Conservation (phyloP, 352 stramenopile genomes). For the Globisporangium canariense region DNA sequence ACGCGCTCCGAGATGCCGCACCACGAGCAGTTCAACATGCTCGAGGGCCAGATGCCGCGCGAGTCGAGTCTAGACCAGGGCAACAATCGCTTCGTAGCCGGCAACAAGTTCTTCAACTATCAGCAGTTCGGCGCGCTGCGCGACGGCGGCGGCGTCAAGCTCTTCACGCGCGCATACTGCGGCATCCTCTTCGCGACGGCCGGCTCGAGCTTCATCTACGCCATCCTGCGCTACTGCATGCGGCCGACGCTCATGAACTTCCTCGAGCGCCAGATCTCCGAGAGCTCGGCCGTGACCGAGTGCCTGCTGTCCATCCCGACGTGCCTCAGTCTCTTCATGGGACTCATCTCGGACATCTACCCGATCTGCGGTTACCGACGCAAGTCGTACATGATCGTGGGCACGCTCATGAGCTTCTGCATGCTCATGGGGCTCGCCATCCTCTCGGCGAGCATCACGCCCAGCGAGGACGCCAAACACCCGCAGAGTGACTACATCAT, state of each 20-base stretch:
- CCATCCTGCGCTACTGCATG: constrained; percentile 63
- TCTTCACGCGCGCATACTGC: constrained; percentile 60
- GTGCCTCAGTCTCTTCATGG: constrained; percentile 83
- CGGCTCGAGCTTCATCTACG: constrained; percentile 55
- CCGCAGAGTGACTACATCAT: constrained; percentile 16
- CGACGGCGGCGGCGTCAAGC: constrained; percentile 48
- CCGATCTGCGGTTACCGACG: constrained; percentile 84
- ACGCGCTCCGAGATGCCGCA: constrained; percentile 5
- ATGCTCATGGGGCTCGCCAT: constrained; percentile 49
- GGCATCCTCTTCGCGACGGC: constrained; percentile 54
- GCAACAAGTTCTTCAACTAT: constrained; percentile 69
- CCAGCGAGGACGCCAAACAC: constrained; percentile 24
- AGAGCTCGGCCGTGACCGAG: constrained; percentile 57
- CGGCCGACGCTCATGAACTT: constrained; percentile 68
- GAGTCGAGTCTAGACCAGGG: constrained; percentile 8
- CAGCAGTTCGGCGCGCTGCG: constrained; percentile 72
- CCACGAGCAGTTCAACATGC: constrained; percentile 14
- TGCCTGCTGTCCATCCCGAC: constrained; percentile 85
- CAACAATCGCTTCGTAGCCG: constrained; percentile 40
- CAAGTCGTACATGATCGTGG: constrained; percentile 90
- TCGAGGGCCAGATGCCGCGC: constrained; percentile 10
- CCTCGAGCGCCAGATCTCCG: constrained; percentile 43
- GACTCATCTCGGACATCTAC: constrained; percentile 83
- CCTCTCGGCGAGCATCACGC: constrained; percentile 41
- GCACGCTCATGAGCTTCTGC: constrained; percentile 50